phyloP scores from a whole-genome alignment of 2,329 filamentous ascomycete species.

The Podosphaera leucotricha region DNA sequence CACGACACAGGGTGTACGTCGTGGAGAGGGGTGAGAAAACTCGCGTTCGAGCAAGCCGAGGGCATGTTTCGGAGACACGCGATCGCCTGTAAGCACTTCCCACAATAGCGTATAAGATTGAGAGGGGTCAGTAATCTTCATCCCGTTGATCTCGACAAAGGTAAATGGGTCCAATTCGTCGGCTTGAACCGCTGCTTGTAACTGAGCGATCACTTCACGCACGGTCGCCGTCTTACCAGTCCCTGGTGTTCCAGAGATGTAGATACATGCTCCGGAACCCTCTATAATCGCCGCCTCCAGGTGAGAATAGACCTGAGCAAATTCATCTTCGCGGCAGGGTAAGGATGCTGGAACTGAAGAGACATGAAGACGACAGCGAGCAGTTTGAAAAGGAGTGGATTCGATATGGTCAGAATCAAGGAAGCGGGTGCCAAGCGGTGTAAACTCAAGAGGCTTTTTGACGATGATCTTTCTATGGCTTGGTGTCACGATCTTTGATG shows the following conservation, averaged over 20 bases:
- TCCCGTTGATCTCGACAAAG: conserved; percentile 97
- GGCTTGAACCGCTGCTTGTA: conserved; percentile 66
- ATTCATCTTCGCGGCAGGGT: conserved; percentile 81
- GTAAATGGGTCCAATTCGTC: conserved; percentile 97
- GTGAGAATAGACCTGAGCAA: conserved; percentile 76
- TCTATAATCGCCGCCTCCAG: conserved; percentile 86
- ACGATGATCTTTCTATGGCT: conserved; percentile 44
- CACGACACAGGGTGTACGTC: conserved; percentile 83
- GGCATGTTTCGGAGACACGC: conserved; percentile 77
- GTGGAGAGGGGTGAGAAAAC: conserved; percentile 74
- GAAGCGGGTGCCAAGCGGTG: conserved; percentile 70
- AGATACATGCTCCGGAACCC: conserved; percentile 86
- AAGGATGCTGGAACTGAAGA: conserved; percentile 75
- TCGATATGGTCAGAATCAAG: conserved; percentile 53
- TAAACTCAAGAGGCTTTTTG: conserved; percentile 85
- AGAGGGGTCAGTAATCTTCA: conserved; percentile 97
- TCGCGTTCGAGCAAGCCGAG: conserved; percentile 78
- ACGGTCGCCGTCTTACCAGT: conserved; percentile 97
- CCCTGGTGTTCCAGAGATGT: conserved; percentile 95
- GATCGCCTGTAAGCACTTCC: conserved; percentile 85
- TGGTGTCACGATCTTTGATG: conserved; percentile 27
- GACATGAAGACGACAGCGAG: conserved; percentile 72
- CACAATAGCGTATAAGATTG: conserved; percentile 88
- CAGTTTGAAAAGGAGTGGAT: conserved; percentile 75
- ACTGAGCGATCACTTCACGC: conserved; percentile 70